phyloP scores from a whole-genome alignment of 371 early-diverging fungal species.

The Rhizopus sp. region DNA sequence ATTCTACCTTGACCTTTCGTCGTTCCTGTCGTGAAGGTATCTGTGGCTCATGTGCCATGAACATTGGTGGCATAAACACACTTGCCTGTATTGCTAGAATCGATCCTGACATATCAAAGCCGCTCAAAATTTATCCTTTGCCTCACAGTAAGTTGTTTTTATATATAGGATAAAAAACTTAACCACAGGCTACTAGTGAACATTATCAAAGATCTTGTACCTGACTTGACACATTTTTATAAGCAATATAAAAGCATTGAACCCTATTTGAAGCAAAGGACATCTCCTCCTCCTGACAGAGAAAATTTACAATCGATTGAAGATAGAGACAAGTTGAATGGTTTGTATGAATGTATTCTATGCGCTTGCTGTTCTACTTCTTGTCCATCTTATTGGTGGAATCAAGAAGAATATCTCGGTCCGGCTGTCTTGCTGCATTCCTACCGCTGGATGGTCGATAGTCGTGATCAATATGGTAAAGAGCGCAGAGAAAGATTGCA shows the following conservation, averaged over 20 bases:
- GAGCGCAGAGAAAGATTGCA: conserved; percentile 90
- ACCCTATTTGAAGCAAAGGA: conserved; percentile 91
- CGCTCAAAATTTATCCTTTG: conserved; percentile 91
- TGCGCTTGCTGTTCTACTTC: conserved; percentile 98
- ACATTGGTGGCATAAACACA: conserved; percentile 93
- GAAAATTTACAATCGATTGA: conserved; percentile 93
- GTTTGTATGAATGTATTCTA: conserved; percentile 97
- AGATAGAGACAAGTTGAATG: conserved; percentile 95
- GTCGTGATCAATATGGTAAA: conserved; percentile 89
- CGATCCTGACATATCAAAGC: conserved; percentile 66
- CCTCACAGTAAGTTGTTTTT: conserved; percentile 88
- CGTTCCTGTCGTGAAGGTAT: conserved; percentile 81
- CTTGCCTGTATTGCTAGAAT: conserved; percentile 92
- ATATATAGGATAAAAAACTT: not conserved
- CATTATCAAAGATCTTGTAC: conserved; percentile 85
- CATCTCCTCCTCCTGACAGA: conserved; percentile 62
- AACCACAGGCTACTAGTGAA: conserved; percentile 55
- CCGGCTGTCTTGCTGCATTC: conserved; percentile 97
- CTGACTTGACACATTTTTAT: conserved; percentile 95
- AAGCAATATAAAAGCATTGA: conserved; percentile 96
- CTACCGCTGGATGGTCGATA: conserved; percentile 98
- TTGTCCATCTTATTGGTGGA: conserved; percentile 98
- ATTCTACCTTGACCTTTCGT: conserved; percentile 91
- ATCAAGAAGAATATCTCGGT: conserved; percentile 91
- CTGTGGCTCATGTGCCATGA: conserved; percentile 98